Evolutionary conservation across 176 grass and related monocot genomes (phyloP).

Genomic region (Themeda triandra): DNA sequence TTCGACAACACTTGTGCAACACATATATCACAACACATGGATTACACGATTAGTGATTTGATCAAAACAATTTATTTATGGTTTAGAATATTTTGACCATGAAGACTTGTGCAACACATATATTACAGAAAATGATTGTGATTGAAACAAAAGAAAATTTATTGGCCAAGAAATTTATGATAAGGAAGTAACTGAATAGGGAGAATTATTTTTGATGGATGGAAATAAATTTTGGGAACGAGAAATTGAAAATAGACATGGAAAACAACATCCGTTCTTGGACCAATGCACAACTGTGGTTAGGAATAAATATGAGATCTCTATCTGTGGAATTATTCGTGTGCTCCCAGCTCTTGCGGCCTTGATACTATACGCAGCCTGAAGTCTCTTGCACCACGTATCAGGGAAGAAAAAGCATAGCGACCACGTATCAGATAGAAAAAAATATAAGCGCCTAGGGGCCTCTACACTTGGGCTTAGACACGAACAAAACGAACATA

Average conservation of each 20-base stretch:
- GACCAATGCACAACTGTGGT: background rate
- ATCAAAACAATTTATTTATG: too few relatives aligned
- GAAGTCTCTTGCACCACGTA: too few relatives aligned
- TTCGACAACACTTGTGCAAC: background rate
- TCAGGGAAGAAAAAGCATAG: too few relatives aligned
- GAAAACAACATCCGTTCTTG: background rate
- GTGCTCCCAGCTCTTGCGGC: too few relatives aligned
- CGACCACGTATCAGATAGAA: too few relatives aligned
- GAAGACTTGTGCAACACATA: background rate
- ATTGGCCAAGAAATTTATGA: background rate
- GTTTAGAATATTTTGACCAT: background rate
- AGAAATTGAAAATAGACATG: background rate
- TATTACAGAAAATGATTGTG: background rate
- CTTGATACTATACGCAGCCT: too few relatives aligned
- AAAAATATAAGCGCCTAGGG: too few relatives aligned
- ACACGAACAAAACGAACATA: background rate
- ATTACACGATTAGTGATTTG: background rate
- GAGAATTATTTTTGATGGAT: background rate
- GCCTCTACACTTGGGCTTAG: too few relatives aligned
- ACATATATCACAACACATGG: background rate
- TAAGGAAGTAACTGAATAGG: background rate
- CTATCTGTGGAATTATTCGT: too few relatives aligned
- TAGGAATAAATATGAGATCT: background rate
- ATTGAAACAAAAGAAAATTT: background rate
- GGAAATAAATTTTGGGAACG: background rate